Evolutionary conservation across 108 stramenopile species (phyloP), one percentile per base, ranked within the genome.

Genomic region (Skeletonema potamos): DNA sequence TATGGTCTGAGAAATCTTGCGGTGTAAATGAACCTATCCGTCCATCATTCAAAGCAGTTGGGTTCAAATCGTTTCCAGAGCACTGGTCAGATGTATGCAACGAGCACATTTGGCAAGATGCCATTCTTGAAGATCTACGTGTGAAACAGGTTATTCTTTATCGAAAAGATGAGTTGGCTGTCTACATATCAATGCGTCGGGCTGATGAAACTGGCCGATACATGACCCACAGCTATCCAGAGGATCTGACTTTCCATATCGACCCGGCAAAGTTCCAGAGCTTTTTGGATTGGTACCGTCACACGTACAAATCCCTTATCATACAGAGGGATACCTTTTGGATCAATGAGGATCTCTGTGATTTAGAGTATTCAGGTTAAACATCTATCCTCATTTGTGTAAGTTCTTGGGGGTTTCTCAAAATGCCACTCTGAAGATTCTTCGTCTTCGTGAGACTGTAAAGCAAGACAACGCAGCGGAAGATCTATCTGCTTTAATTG

Each of bases 31-130:
- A 73, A 36, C 44, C 57, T 15, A 73, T 74, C 41, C 28, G 27
- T 1, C 44, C 54, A 58, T 29, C 22, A 55, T 57, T 13, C 36
- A 83, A 79, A 28, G 82, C 82, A 15, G 68, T 83, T 54, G 82
- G 82, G 0, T 83, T 77, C 64, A 83, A 83, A 63, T 77, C 68
- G 6, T 83, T 83, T 48, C 74, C 78, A 39, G 76, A 83, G 0
- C 82, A 83, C 58, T 77, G 76, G 61, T 28, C 29, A 18, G 64
- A 62, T 36, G 61, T 36, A 0, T 2, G 70, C 20, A 66, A 73
- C 27, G 73, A 79, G n/a, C 48, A 68, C 22, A 32, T 83, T n/a
- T 82, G 60, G 65, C 58, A 64, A 39, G 44, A 70, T 37, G 46
- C 43, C 22, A 39, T 81, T 41, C 41, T 82, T 6, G 82, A 73